Conservation (phyloP, 257 asterid genomes). For the Misopates orontium region DNA sequence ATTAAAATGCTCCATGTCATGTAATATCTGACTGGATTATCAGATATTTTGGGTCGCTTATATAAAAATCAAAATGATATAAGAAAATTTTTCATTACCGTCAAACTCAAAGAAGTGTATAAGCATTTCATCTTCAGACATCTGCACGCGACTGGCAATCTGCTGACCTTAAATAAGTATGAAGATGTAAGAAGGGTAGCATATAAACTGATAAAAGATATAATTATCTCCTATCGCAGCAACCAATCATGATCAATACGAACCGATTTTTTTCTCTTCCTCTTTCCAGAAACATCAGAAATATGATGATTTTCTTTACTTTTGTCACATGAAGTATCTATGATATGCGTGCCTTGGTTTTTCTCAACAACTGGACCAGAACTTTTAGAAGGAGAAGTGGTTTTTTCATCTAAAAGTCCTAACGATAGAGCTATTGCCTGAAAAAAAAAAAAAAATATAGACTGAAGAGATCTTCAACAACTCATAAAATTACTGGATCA, state of each 20-base stretch:
- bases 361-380: constrained; percentile 22
- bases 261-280: constrained; percentile 69
- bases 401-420: constrained; percentile 35
- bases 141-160: constrained; percentile 71
- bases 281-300: constrained; percentile 50
- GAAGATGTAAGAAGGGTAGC: constrained; percentile 19
- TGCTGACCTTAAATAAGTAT: constrained; percentile 33
- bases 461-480: neutral
- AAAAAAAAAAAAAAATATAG: neutral
- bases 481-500: constrained; percentile 16
- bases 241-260: constrained; percentile 32
- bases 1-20: neutral
- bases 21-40: neutral
- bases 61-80: no score
- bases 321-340: constrained; percentile 23
- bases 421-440: constrained; percentile 94
- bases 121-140: constrained; percentile 86
- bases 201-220: constrained; percentile 14
- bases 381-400: constrained; percentile 26
- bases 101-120: constrained; percentile 84
- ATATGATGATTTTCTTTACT: constrained; percentile 29
- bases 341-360: constrained; percentile 12
- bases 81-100: constrained; percentile 52
- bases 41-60: no score
- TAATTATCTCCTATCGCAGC: constrained; percentile 25